Conservation (phyloP, 345 rosid genomes). For the Salix brachista region DNA sequence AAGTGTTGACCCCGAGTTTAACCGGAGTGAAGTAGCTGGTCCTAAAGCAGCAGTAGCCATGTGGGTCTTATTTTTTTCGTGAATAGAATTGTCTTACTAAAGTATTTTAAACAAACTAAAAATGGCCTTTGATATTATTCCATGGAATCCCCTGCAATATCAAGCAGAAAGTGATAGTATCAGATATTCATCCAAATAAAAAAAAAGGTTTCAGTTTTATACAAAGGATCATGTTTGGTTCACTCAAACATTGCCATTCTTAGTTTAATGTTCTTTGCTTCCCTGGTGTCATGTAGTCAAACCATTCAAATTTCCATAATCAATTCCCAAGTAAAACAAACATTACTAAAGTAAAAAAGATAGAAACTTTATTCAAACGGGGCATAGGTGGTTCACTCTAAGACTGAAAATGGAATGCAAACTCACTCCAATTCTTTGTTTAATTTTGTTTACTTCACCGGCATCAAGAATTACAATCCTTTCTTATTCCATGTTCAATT, state of each 20-base stretch:
- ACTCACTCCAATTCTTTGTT: neutral
- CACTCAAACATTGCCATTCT: neutral
- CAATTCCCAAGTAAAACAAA: neutral
- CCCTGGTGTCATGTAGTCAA: neutral
- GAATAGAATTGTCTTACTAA: neutral
- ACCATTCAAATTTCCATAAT: neutral
- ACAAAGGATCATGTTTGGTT: neutral
- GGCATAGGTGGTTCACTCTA: neutral
- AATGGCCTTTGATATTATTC: neutral
- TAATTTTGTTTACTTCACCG: neutral
- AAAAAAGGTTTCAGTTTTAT: neutral
- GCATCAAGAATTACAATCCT: neutral
- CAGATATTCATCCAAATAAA: neutral
- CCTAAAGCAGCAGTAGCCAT: conserved; percentile 43
- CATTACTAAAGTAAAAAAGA: neutral
- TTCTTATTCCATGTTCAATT: neutral
- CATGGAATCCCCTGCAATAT: neutral
- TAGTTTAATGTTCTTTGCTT: neutral
- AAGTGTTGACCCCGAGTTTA: conserved; percentile 36
- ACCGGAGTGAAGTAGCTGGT: conserved; percentile 48
- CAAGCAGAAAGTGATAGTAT: neutral
- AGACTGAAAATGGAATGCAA: neutral
- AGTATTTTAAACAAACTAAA: neutral
- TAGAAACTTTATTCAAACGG: neutral
- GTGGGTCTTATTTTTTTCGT: neutral